These are phyloP conservation scores for Trichoderma virens DNA, from an alignment of 495 filamentous ascomycete genomes.

Conservation along the genomic window DNA sequence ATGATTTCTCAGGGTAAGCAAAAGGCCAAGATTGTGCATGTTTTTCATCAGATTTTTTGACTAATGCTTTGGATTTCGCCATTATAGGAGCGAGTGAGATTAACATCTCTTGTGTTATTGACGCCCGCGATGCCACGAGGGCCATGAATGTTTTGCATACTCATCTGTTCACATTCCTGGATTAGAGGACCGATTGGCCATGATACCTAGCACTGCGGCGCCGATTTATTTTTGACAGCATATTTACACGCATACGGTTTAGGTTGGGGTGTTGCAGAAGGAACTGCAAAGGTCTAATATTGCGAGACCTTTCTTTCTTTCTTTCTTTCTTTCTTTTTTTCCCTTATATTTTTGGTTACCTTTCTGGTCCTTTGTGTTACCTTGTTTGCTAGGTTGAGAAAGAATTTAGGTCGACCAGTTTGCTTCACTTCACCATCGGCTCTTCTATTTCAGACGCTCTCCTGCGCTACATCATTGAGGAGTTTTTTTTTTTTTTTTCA, in stretches of 20 bases:
- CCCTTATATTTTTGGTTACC: neutral
- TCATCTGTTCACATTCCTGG: conserved; percentile 67
- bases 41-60: conserved; percentile 7
- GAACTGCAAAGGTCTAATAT: neutral
- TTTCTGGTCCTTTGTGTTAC: neutral
- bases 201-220: neutral
- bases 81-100: conserved; percentile 86
- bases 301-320: neutral
- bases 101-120: conserved; percentile 96
- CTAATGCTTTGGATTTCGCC: neutral
- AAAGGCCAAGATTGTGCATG: conserved; percentile 12
- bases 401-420: neutral
- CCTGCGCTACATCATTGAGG: neutral
- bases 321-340: neutral
- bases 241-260: neutral
- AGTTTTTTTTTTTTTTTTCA: no score
- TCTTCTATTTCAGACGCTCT: neutral
- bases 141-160: conserved; percentile 95
- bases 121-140: conserved; percentile 77
- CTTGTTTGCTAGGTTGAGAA: no score
- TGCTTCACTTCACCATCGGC: neutral
- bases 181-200: conserved; percentile 19
- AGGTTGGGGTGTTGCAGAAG: neutral
- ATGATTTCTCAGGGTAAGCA: conserved; percentile 91
- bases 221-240: neutral